Evolutionary conservation across 2,329 filamentous ascomycete genomes (phyloP).

Genomic region (Thielaviopsis euricoi): DNA sequence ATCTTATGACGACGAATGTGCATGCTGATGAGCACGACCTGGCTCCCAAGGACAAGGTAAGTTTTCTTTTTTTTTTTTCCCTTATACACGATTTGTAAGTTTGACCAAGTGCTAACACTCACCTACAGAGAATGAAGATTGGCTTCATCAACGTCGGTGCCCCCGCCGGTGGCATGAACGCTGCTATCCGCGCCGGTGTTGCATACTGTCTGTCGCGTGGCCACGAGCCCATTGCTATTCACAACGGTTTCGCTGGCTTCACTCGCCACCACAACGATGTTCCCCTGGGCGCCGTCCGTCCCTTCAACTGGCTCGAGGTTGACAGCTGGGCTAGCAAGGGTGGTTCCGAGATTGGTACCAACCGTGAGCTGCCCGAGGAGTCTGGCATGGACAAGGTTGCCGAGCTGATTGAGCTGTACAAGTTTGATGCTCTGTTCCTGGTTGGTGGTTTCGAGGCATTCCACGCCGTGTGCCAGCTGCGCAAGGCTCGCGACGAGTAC

Average conservation of each 20-base stretch:
- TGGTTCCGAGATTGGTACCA: constrained; percentile 94
- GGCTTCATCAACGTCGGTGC: constrained; percentile 95
- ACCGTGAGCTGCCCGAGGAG: constrained; percentile 78
- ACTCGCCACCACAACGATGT: constrained; percentile 76
- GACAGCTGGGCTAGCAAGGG: constrained; percentile 93
- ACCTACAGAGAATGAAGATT: constrained; percentile 61
- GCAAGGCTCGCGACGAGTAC: constrained; percentile 62
- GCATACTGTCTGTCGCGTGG: constrained; percentile 83
- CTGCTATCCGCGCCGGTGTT: constrained; percentile 80
- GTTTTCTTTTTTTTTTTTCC: constrained; percentile 16
- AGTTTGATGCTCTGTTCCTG: constrained; percentile 81
- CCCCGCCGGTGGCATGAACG: constrained; percentile 95
- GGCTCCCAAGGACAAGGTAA: constrained; percentile 48
- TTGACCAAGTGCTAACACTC: no score
- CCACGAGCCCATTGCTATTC: constrained; percentile 83
- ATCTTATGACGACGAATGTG: constrained; percentile 77
- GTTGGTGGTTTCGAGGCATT: constrained; percentile 95
- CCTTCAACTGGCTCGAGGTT: constrained; percentile 84
- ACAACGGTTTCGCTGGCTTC: constrained; percentile 93
- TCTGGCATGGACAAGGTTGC: constrained; percentile 71
- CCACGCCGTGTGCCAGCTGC: constrained; percentile 75
- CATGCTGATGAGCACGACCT: constrained; percentile 52
- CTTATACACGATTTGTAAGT: no score
- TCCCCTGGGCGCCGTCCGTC: constrained; percentile 66
- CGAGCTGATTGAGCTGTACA: constrained; percentile 66